phyloP scores from a whole-genome alignment of 2,329 filamentous ascomycete genomes.

The Davidsoniella virescens region DNA sequence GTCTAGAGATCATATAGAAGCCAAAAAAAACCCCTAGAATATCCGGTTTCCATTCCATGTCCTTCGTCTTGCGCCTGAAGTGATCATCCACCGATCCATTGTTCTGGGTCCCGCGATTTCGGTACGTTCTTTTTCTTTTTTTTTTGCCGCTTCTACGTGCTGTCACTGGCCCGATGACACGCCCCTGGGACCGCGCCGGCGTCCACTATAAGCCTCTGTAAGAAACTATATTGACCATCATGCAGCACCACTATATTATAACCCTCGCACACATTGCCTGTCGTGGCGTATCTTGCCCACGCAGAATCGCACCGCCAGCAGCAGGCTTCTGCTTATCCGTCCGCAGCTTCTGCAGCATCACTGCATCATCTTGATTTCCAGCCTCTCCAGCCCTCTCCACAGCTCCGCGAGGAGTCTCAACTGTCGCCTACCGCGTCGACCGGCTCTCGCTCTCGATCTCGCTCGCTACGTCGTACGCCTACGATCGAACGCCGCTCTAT shows the following conservation, averaged over 20 bases:
- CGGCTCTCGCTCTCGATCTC: background rate
- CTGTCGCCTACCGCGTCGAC: slow-evolving; percentile 30
- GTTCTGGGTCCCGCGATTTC: slow-evolving; percentile 1
- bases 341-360: background rate
- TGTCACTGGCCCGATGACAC: background rate
- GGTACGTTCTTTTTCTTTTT: background rate
- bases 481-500: slow-evolving; percentile 16
- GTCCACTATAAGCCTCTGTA: background rate
- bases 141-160: background rate
- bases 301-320: slow-evolving; percentile 10
- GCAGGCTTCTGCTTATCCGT: slow-evolving; percentile 2
- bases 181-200: background rate
- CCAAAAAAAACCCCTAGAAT: no score
- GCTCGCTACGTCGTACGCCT: slow-evolving; percentile 14
- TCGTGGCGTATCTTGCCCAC: slow-evolving; percentile 11
- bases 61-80: no score
- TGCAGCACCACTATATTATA: background rate
- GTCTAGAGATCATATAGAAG: no score
- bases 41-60: no score
- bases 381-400: slow-evolving; percentile 35
- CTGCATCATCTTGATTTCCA: background rate
- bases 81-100: background rate
- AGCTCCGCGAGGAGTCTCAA: slow-evolving; percentile 28
- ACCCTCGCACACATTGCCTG: slow-evolving; percentile 6
- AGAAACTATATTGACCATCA: no score